A percentile compares a stretch with the other conserved stretches of the same genome.
These are phyloP conservation scores for Solanum chilense DNA, from an alignment of 257 asterid genomes.

Conservation along the genomic window DNA sequence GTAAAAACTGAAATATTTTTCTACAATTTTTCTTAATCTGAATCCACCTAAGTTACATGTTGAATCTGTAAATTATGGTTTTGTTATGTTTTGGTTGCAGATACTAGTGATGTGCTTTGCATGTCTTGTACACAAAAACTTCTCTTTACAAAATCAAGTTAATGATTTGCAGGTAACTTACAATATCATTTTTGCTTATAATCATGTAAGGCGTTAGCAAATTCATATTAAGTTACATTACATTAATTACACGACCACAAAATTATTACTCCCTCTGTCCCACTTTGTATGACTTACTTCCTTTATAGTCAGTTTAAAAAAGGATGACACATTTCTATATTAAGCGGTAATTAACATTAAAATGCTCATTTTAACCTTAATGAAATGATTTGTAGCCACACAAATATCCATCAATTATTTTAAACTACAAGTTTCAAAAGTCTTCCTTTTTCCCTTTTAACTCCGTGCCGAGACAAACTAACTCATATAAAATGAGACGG, in stretches of 20 bases:
- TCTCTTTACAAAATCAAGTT: constrained; percentile 38
- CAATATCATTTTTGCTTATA: neutral
- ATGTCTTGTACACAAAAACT: constrained; percentile 39
- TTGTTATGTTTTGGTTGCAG: constrained; percentile 32
- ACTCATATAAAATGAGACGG: too few relatives aligned
- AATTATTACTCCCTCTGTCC: neutral
- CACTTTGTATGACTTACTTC: neutral
- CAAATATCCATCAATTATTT: neutral
- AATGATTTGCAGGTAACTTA: constrained; percentile 46
- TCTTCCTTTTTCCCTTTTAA: too few relatives aligned
- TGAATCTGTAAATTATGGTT: neutral
- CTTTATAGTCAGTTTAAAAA: neutral
- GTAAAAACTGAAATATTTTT: neutral
- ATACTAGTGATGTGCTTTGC: constrained; percentile 30
- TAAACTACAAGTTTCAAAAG: too few relatives aligned
- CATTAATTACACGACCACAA: neutral
- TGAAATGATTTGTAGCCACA: neutral
- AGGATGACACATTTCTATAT: neutral
- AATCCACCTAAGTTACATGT: neutral
- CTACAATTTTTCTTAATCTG: neutral
- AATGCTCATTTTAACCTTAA: too few relatives aligned
- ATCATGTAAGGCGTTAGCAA: neutral
- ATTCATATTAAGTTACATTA: neutral
- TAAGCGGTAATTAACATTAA: neutral
- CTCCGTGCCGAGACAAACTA: too few relatives aligned